Base-by-base conservation (phyloP, 768 basidiomycete species). In the Leccinum pellstonianum region DNA sequence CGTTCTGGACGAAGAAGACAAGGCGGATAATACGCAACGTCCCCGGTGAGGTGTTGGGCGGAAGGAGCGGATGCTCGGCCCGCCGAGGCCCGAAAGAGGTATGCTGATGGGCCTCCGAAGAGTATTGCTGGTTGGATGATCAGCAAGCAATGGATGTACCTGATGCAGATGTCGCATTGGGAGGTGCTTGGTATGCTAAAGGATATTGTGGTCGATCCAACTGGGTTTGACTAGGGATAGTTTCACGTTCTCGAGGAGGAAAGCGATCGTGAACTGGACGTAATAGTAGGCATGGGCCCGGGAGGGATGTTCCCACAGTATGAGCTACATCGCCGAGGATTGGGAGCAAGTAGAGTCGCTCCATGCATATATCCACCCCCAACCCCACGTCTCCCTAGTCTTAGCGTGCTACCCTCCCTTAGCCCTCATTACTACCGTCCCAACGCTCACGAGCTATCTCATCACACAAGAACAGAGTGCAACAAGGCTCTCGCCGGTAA, bases 351-450 rank as follows among this genome's bases (percentile, higher is more conserved):
- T n/a, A 43, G 41, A 10, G 8, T 41, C 17, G 11, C 21, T 19
- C n/a, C 11, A 91, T 92, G 89, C 85, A 86, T 72, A 73, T 86
- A 67, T 91, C 93, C 76, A 87, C 88, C 58, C 87, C 92, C 62
- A 85, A 89, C 27, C 27, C 77, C 92, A 94, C 78, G 83, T 93
- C 67, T 84, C 86, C 66, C 86, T 94, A 62, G 83, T 95, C 70
- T 84, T 85, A 56, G 85, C 91, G 37, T 95, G 93, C 73, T 96
- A 95, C 71, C 94, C 94, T 15, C 84, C 86, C 47, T 86, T 92
- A 55, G 80, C 86, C 6, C 81, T 95, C 35, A 77, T 87, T 55
- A 84, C 88, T 17, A 86, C 73, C 82, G 82, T 12, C 91, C 92
- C 12, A 93, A 93, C 65, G 80, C 88, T 0, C 92, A 93, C 71